Evolutionary conservation across 345 rosid species (phyloP).

Genomic region (Ceriops zippeliana): DNA sequence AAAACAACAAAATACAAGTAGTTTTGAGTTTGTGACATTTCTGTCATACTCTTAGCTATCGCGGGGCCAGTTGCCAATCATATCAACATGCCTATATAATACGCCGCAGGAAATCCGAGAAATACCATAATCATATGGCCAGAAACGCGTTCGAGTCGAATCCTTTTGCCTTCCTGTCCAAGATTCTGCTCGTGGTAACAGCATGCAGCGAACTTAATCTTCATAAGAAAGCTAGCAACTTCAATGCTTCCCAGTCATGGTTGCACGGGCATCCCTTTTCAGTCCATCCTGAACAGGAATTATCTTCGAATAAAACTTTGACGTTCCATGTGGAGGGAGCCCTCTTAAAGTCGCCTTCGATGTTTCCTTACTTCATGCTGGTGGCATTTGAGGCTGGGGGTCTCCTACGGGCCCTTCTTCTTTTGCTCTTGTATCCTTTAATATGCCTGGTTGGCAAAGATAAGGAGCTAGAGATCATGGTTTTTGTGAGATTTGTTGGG

Average conservation of each 20-base stretch:
- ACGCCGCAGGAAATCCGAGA: too few relatives aligned
- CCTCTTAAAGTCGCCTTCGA: constrained; percentile 40
- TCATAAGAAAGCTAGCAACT: background rate
- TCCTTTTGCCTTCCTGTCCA: background rate
- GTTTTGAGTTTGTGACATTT: too few relatives aligned
- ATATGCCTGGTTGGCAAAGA: constrained; percentile 37
- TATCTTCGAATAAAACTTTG: constrained; percentile 15
- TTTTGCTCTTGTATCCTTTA: constrained; percentile 51
- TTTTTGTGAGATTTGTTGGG: constrained; percentile 49
- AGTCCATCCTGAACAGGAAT: too few relatives aligned
- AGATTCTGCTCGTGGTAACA: background rate
- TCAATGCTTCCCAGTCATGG: background rate
- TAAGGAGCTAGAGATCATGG: constrained; percentile 43
- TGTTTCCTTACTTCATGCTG: constrained; percentile 64
- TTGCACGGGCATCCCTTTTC: background rate
- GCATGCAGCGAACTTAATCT: background rate
- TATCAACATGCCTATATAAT: too few relatives aligned
- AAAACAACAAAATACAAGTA: too few relatives aligned
- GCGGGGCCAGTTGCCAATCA: too few relatives aligned
- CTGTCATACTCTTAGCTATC: too few relatives aligned
- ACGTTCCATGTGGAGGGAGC: constrained; percentile 51
- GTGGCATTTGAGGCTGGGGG: constrained; percentile 70
- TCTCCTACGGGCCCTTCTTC: constrained; percentile 39
- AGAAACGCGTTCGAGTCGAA: background rate
- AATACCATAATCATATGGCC: background rate